A percentile compares a stretch with the other conserved stretches of the same genome.
Conservation (phyloP, 2,329 filamentous ascomycete species). For the Nothopassalora personata region DNA sequence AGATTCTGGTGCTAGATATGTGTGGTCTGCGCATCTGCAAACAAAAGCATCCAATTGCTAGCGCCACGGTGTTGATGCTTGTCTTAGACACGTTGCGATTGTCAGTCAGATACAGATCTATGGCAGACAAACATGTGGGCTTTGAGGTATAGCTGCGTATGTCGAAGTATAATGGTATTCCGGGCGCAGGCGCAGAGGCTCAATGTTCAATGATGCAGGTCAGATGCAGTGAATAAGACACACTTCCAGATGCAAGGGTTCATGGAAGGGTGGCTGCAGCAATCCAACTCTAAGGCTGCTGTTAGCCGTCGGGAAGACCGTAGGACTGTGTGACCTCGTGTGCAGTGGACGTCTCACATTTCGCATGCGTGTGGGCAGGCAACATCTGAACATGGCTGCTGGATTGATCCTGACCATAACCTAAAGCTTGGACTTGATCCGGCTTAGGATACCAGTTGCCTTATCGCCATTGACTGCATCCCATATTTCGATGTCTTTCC, state of each 20-base stretch:
- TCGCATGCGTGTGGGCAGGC: not conserved
- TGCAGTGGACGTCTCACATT: not conserved
- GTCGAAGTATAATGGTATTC: not conserved
- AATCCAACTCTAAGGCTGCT: not conserved
- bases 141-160: not conserved
- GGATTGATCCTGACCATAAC: not conserved
- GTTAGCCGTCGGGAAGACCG: not conserved
- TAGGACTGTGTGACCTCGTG: not conserved
- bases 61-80: not conserved
- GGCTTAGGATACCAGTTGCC: conserved; percentile 16
- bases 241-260: not conserved
- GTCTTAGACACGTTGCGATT: not conserved
- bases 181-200: not conserved
- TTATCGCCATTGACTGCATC: conserved; percentile 32
- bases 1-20: not conserved
- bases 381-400: not conserved
- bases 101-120: not conserved
- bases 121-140: not conserved
- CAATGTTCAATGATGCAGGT: not conserved
- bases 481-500: conserved; percentile 49
- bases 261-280: not conserved
- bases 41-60: not conserved
- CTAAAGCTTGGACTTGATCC: conserved; percentile 26
- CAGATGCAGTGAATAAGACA: not conserved
- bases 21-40: not conserved